Base-by-base conservation (phyloP, 176 grass and related monocot genomes). In the Oryza glaberrima region DNA sequence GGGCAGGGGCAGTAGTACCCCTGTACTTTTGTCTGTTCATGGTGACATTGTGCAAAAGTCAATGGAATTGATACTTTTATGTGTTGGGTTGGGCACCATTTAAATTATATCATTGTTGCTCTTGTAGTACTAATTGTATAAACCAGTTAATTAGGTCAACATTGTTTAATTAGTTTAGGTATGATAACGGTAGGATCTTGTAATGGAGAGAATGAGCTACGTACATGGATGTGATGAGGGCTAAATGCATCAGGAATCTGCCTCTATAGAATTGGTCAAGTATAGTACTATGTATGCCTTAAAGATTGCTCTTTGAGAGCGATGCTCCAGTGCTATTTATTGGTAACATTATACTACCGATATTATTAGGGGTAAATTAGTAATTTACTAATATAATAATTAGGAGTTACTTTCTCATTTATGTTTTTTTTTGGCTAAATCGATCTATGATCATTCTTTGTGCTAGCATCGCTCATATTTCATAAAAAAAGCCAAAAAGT, bases 21-120 rank as follows among this genome's bases (percentile, higher is more conserved):
- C 66, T 56, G 17, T 34, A 67, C 70, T 22, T 22, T 32, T 20
- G 25, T 69, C 69, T 35, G 25, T n/a, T 81, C 40, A 70, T 43
- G 51, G 51, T 51, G 30, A 76, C 71, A 76, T 85, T 77, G 72
- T 3, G 30, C 65, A 51, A 85, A 85, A 71, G 88, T 85, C 88
- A 85, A 77, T 54, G 4, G 13, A 15, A 19, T 64, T 26, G 76
- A n/a, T 1, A 20, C 9, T 28, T 65, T 13, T 65, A 8, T 46
- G 61, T 16, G 9, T 22, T 67, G 35, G 4, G 75, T 44, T 81
- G 32, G 22, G 12, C 70, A 66, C 72, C 67, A 41, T 76, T 76
- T 41, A 38, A 32, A 81, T 63, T 63, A 63, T 19, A 58, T n/a
- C n/a, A 63, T 22, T 63, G n/a, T 4, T 63, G n/a, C 11, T 63